phyloP scores from a whole-genome alignment of 2,329 filamentous ascomycete species.

The Tolypocladium paradoxum region DNA sequence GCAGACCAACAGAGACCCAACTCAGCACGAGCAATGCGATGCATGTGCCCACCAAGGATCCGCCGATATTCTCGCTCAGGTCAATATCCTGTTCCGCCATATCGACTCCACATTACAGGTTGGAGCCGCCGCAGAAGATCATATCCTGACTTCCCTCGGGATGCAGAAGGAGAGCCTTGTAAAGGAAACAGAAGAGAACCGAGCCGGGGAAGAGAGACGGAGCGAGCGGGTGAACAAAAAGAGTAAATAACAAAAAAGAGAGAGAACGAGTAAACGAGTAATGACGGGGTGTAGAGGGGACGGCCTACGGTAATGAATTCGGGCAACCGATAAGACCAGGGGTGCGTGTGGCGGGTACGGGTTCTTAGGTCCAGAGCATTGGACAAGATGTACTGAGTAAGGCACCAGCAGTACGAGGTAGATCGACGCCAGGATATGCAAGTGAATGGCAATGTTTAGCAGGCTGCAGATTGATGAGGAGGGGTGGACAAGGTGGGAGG shows the following conservation, averaged over 20 bases:
- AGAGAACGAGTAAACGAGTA: background rate
- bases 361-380: background rate
- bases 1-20: conserved; percentile 30
- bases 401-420: background rate
- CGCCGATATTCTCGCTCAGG: conserved; percentile 27
- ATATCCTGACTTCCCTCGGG: background rate
- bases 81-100: conserved; percentile 23
- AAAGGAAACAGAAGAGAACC: too few relatives aligned
- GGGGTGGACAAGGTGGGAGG: background rate
- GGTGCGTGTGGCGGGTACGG: background rate
- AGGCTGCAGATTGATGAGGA: background rate
- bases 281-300: background rate
- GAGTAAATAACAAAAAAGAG: background rate
- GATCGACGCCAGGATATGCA: background rate
- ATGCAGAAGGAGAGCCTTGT: background rate
- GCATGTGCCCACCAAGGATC: conserved; percentile 23
- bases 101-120: conserved; percentile 3
- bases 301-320: background rate
- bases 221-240: background rate
- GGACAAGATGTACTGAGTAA: background rate
- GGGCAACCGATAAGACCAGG: background rate
- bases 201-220: background rate
- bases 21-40: conserved; percentile 26
- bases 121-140: background rate
- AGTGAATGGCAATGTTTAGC: background rate